Evolutionary conservation across 2,329 filamentous ascomycete species (phyloP), one percentile per base, ranked within the genome.

Genomic region (Orbilia oligospora): DNA sequence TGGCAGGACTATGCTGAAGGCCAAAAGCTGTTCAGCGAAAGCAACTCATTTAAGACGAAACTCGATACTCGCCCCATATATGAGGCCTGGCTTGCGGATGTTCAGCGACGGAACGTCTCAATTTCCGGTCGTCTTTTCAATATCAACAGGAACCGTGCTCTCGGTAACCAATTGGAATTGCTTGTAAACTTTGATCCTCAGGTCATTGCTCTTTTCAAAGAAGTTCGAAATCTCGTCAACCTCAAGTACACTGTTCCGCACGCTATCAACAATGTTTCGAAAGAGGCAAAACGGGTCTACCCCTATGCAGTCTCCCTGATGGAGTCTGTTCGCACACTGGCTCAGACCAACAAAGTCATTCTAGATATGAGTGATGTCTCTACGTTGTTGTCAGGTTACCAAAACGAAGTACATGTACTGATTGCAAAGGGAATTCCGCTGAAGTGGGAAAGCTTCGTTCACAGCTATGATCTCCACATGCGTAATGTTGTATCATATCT

Each of bases 271-370:
- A 98, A 93, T 80, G 93, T 97, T 68, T 97, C 97, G 0, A 99
- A 98, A 84, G 96, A 99, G 84, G 97, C 96, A n/a, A 97, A 97
- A 85, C 90, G 96, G 67, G 96, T 99, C 3, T 99, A 99, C 82
- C 96, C 96, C 0, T 99, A 97, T 83, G 96, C 97, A 24, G 94
- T 99, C 81, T 98, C 94, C 83, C 86, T 99, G 81, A 99, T 99
- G 94, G 96, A 99, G 85, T 98, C 94, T 82, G 93, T 98, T n/a
- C 90, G 94, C 75, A 98, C 94, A 0, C 91, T 97, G 80, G 89
- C 93, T 1, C 95, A 98, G 85, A 97, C 94, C 0, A 91, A 92
- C 81, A 91, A 93, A 33, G 90, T 92, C 64, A 97, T 99, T 76
- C 87, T 90, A 18, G 90, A 92, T 69, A 95, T 99, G 93, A 89